Evolutionary conservation across 805 yeast species (phyloP).

Genomic region (Barnettozyma sucrosica): DNA sequence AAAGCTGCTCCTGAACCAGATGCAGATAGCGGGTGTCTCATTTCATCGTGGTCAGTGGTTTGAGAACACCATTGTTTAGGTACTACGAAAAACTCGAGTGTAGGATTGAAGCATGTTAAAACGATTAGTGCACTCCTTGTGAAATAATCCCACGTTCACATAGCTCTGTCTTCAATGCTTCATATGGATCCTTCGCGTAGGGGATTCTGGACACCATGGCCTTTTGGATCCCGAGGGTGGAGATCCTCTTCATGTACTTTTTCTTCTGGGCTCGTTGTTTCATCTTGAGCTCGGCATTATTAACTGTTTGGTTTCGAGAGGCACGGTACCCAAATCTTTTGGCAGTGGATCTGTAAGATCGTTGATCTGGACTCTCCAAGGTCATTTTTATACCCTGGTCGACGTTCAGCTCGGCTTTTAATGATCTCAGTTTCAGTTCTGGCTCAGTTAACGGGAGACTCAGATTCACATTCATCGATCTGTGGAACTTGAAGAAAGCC

Average conservation of each 20-base stretch:
- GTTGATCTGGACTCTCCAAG: conserved; percentile 5
- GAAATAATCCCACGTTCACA: conserved; percentile 18
- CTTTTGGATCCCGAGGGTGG: conserved; percentile 25
- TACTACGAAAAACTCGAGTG: too few relatives aligned
- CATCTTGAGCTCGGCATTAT: background rate
- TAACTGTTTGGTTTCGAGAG: background rate
- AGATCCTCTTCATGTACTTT: conserved; percentile 21
- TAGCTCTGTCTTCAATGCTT: conserved; percentile 28
- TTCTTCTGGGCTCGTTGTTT: conserved; percentile 7
- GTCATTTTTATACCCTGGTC: conserved; percentile 4
- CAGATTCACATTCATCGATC: conserved; percentile 14
- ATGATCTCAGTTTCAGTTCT: conserved; percentile 10
- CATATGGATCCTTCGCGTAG: conserved; percentile 28
- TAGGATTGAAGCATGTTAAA: too few relatives aligned
- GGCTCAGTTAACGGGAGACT: conserved; percentile 15
- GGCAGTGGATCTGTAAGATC: conserved; percentile 6
- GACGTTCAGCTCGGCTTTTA: conserved; percentile 1
- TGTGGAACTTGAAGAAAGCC: conserved; percentile 17
- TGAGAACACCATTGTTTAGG: too few relatives aligned
- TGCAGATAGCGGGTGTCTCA: too few relatives aligned
- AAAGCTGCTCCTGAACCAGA: too few relatives aligned
- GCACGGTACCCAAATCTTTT: conserved; percentile 16
- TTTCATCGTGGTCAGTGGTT: too few relatives aligned
- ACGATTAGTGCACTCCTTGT: background rate
- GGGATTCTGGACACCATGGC: conserved; percentile 27